phyloP scores from a whole-genome alignment of 1,284 basidiomycete species.

The Moesziomyces globuligerus region DNA sequence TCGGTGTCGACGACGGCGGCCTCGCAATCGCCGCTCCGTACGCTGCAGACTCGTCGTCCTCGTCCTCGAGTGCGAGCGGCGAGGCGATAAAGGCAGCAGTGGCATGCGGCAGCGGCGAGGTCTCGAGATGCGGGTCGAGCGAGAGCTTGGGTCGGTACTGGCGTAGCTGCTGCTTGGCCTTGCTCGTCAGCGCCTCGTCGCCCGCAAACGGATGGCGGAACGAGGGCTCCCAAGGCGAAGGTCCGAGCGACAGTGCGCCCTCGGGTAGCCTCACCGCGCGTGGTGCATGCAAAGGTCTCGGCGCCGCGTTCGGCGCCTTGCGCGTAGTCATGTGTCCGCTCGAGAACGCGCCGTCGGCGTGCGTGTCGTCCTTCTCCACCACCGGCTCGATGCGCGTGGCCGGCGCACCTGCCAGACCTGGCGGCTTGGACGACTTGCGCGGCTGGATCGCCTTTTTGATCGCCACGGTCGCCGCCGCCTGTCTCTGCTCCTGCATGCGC shows the following conservation, averaged over 20 bases:
- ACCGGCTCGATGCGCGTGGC: conserved; percentile 2
- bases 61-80: not conserved
- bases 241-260: conserved; percentile 23
- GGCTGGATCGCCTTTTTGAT: conserved; percentile 18
- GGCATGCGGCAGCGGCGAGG: conserved; percentile 6
- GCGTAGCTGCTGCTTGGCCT: conserved; percentile 10
- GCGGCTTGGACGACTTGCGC: conserved; percentile 10
- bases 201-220: conserved; percentile 31
- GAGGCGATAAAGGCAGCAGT: conserved; percentile 9
- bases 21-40: conserved; percentile 2
- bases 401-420: not conserved
- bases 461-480: not conserved
- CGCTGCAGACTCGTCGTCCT: not conserved
- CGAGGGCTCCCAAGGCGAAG: conserved; percentile 17
- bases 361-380: conserved; percentile 10
- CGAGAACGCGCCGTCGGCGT: conserved; percentile 2
- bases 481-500: conserved; percentile 13
- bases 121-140: conserved; percentile 23
- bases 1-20: conserved; percentile 8
- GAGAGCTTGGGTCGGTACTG: conserved; percentile 10
- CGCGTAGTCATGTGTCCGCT: conserved; percentile 3
- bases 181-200: conserved; percentile 13
- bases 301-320: not conserved
- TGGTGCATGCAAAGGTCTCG: conserved; percentile 2
- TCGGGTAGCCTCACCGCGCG: conserved; percentile 5